Percentiles rank a stretch among this genome's conserved stretches.
phyloP scores from a whole-genome alignment of 192 early-diverging fungal species.

The Coemansia sp. region DNA sequence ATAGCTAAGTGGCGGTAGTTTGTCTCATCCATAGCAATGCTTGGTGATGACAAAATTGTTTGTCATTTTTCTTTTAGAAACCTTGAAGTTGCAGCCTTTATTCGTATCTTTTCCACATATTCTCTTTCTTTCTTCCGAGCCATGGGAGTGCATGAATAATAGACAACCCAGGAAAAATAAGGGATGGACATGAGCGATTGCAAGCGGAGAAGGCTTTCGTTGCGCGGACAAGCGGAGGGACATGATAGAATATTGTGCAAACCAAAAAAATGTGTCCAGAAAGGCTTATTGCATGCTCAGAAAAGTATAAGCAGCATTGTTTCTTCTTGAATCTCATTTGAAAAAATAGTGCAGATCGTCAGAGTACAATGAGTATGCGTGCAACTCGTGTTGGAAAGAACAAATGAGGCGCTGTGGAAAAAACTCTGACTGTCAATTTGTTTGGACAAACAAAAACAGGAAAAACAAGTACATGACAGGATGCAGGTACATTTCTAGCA shows the following conservation, averaged over 20 bases:
- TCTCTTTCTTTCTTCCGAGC: not conserved
- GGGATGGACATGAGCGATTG: not conserved
- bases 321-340: not conserved
- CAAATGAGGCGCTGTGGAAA: not conserved
- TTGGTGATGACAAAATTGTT: not conserved
- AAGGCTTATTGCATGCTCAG: constrained; percentile 3
- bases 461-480: not conserved
- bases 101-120: not conserved
- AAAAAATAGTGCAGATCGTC: constrained; percentile 7
- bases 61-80: not conserved
- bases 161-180: not conserved
- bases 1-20: not conserved
- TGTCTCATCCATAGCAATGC: not conserved
- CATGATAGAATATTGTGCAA: not conserved
- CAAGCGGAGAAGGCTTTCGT: not conserved
- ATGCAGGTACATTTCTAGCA: not conserved
- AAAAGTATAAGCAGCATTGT: not conserved
- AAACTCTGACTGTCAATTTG: not conserved
- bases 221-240: not conserved
- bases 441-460: not conserved
- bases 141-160: not conserved
- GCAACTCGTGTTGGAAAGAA: not conserved
- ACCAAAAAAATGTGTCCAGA: not conserved
- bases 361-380: constrained; percentile 8
- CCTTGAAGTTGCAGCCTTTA: not conserved